Percentiles rank a stretch among this genome's conserved stretches.
phyloP scores from a whole-genome alignment of 768 basidiomycete genomes.

The Termitomyces sp. region DNA sequence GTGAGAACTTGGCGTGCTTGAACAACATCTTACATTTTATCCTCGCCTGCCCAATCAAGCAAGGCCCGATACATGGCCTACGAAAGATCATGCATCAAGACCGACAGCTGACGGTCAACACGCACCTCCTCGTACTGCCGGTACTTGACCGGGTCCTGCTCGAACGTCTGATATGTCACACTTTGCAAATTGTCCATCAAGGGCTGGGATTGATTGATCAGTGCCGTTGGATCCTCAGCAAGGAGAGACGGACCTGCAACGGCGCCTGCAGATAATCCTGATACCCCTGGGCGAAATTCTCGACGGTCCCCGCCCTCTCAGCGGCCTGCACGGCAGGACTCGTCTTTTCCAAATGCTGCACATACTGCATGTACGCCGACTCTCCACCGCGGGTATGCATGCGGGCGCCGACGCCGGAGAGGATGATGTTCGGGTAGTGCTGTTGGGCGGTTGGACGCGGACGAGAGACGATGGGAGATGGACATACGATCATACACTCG shows the following conservation, averaged over 20 bases:
- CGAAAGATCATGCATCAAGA: conserved; percentile 2
- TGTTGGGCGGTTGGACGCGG: conserved; percentile 23
- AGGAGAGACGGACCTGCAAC: conserved; percentile 54
- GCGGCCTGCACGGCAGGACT: conserved; percentile 62
- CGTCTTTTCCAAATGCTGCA: conserved; percentile 76
- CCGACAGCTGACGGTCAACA: not conserved
- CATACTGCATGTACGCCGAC: conserved; percentile 84
- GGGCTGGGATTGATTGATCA: too few relatives aligned
- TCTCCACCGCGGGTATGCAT: conserved; percentile 81
- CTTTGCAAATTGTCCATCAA: conserved; percentile 97
- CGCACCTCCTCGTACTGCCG: conserved; percentile 86
- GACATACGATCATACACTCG: conserved; percentile 77
- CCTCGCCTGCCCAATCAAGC: conserved; percentile 55
- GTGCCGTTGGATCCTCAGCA: too few relatives aligned
- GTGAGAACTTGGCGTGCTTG: conserved; percentile 2
- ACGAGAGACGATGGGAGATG: not conserved
- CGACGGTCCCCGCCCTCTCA: conserved; percentile 67
- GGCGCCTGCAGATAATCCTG: conserved; percentile 95
- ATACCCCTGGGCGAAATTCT: conserved; percentile 88
- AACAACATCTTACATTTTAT: conserved; percentile 51
- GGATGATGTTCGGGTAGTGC: conserved; percentile 82
- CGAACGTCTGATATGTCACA: conserved; percentile 95
- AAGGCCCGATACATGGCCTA: conserved; percentile 82
- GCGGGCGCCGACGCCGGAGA: conserved; percentile 60
- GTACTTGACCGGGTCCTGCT: conserved; percentile 97